Conservation (phyloP, 208 protist genomes). For the Leishmania turanica region DNA sequence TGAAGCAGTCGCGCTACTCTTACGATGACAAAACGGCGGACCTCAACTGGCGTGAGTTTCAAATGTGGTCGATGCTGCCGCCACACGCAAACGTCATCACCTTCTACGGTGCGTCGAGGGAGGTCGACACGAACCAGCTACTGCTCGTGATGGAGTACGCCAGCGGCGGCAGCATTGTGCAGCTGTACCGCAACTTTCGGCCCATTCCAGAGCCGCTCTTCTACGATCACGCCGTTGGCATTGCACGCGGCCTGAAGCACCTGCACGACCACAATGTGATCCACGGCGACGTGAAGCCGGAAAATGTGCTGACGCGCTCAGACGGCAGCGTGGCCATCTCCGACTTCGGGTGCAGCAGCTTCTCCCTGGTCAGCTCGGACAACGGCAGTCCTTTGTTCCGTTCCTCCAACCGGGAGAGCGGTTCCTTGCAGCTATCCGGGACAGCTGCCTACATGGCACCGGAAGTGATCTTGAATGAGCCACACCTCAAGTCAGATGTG, state of each 20-base stretch:
- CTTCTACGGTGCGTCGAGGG: slow-evolving; percentile 66
- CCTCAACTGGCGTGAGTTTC: slow-evolving; percentile 63
- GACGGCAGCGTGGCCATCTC: slow-evolving; percentile 71
- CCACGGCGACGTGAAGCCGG: slow-evolving; percentile 74
- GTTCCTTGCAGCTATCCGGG: slow-evolving; percentile 34
- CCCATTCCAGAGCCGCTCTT: slow-evolving; percentile 60
- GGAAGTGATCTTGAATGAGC: slow-evolving; percentile 56
- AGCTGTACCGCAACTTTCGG: slow-evolving; percentile 50
- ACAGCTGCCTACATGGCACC: slow-evolving; percentile 78
- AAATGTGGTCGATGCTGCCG: slow-evolving; percentile 64
- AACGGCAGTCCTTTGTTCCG: slow-evolving; percentile 14
- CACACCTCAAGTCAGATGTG: slow-evolving; percentile 62
- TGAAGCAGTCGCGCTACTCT: slow-evolving; percentile 67
- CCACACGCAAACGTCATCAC: slow-evolving; percentile 63
- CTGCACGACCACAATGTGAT: slow-evolving; percentile 76
- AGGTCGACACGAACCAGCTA: slow-evolving; percentile 63
- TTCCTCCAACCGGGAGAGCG: slow-evolving; percentile 6
- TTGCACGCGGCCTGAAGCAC: slow-evolving; percentile 66
- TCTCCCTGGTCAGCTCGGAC: slow-evolving; percentile 24
- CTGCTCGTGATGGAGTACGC: slow-evolving; percentile 72
- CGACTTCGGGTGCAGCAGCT: slow-evolving; percentile 75
- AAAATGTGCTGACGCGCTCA: slow-evolving; percentile 74
- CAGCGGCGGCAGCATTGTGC: slow-evolving; percentile 61
- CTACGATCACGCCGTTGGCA: slow-evolving; percentile 50
- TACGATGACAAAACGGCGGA: slow-evolving; percentile 38